Base-by-base conservation (phyloP, 139 green algal genomes). In the Helicosporidium sp. region DNA sequence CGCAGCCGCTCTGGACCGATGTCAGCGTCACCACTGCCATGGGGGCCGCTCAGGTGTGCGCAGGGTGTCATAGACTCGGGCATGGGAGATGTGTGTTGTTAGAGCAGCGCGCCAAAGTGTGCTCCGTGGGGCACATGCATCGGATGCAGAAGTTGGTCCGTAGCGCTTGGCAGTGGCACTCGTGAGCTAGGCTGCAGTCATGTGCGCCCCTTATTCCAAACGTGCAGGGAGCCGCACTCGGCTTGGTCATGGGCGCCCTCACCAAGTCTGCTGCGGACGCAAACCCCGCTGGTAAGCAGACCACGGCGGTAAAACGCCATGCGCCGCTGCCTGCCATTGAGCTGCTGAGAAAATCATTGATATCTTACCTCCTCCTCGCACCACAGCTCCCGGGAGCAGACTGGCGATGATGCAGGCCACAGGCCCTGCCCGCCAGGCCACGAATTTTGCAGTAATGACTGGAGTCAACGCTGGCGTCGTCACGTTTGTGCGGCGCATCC, bases 391-490 rank as follows among this genome's bases (percentile, higher is more conserved):
- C 27, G 24, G 25, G 15, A 37, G 13, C 20, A 49, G 15, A 6
- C 45, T 5, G 19, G 26, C 41, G 45, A 44, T 7, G 13, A 15
- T 37, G 10, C 49, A 47, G 7, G 17, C 26, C 19, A 27, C 43
- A 48, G 22, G 15, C 27, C 15, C 31, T 22, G 29, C 20, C 64
- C 66, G 54, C 5, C 74, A 88, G 45, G 85, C 85, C 3, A 60
- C 76, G n/a, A 95, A 94, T 48, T 83, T 95, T 61, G 85, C 73
- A 6, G 80, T 92, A n/a, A 78, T 95, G 46, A 94, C 79, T 16
- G 85, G 84, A 24, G 72, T 91, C 2, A 90, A 94, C 48, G 65
- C 77, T 24, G 82, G 73, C 22, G 48, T 91, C 22, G 61, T 47
- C 3, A 23, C 64, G 20, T 72, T 73, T 22, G 77, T 91, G 55